These are phyloP conservation scores for Actinomortierella wolfii DNA, from an alignment of 371 early-diverging fungal genomes.

Conservation along the genomic window DNA sequence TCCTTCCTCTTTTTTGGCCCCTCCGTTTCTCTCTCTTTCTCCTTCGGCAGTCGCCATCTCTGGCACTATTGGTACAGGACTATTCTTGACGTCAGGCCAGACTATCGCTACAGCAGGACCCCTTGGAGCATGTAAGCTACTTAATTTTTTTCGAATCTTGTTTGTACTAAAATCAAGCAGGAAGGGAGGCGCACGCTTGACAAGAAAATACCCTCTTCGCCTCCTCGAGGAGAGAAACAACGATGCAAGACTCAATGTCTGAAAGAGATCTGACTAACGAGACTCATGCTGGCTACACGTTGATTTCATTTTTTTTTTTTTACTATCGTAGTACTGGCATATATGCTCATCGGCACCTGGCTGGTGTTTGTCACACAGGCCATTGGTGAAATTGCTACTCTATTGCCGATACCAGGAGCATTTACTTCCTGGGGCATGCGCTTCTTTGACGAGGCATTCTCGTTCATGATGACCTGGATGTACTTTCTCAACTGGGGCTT, in stretches of 20 bases:
- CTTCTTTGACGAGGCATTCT: not conserved
- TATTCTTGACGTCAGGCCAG: constrained; percentile 82
- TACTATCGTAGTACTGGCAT: not conserved
- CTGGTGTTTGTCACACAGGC: constrained; percentile 2
- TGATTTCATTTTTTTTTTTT: no score
- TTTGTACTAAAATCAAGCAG: no score
- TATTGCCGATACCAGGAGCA: constrained; percentile 3
- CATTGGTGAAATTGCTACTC: constrained; percentile 1
- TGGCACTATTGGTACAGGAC: constrained; percentile 84
- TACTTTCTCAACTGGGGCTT: constrained; percentile 12
- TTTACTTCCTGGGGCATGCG: constrained; percentile 8
- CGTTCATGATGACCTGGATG: constrained; percentile 12
- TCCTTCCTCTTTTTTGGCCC: no score
- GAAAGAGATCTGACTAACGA: no score
- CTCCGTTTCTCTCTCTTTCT: no score
- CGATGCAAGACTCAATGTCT: no score
- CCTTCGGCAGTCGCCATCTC: constrained; percentile 58
- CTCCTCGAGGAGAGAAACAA: no score
- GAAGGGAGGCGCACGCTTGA: no score
- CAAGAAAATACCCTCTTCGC: no score
- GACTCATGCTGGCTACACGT: no score
- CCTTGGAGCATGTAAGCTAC: constrained; percentile 60
- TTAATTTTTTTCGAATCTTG: not conserved
- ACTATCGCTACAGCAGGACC: constrained; percentile 80
- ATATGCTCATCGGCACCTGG: constrained; percentile 3